Conservation (phyloP, 192 early-diverging fungal species). For the Coemansia asiatica region DNA sequence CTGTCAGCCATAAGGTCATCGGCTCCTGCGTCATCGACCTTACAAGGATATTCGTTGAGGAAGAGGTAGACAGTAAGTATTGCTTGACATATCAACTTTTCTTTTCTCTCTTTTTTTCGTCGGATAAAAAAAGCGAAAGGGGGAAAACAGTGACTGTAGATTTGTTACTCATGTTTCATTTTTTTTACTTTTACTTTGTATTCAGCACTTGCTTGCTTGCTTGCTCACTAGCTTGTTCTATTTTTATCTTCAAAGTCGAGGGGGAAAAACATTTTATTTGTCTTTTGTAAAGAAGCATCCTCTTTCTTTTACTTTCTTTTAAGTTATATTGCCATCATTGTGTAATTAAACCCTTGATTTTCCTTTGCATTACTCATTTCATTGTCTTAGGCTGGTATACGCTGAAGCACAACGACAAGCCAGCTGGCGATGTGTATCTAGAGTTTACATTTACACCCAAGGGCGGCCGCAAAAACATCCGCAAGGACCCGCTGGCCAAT, state of each 20-base stretch:
- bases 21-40: slow-evolving; percentile 52
- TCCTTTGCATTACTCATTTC: background rate
- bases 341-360: background rate
- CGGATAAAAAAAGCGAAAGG: background rate
- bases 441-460: slow-evolving; percentile 52
- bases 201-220: background rate
- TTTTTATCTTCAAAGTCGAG: background rate
- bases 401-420: slow-evolving; percentile 44
- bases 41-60: slow-evolving; percentile 43
- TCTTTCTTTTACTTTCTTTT: background rate
- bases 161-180: too few relatives aligned
- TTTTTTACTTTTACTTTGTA: background rate
- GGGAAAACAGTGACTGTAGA: background rate
- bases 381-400: slow-evolving; percentile 47
- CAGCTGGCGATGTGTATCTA: slow-evolving; percentile 48
- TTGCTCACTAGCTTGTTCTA: background rate
- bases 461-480: slow-evolving; percentile 28
- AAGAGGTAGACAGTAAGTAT: slow-evolving; percentile 48
- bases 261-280: too few relatives aligned
- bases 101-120: slow-evolving; percentile 5
- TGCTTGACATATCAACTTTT: background rate
- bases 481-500: slow-evolving; percentile 14
- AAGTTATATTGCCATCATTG: background rate
- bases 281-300: slow-evolving; percentile 3
- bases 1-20: slow-evolving; percentile 37